A percentile compares a stretch with the other conserved stretches of the same genome.
phyloP scores from a whole-genome alignment of 306 rosid species.

The Pachyrhizus erosus region DNA sequence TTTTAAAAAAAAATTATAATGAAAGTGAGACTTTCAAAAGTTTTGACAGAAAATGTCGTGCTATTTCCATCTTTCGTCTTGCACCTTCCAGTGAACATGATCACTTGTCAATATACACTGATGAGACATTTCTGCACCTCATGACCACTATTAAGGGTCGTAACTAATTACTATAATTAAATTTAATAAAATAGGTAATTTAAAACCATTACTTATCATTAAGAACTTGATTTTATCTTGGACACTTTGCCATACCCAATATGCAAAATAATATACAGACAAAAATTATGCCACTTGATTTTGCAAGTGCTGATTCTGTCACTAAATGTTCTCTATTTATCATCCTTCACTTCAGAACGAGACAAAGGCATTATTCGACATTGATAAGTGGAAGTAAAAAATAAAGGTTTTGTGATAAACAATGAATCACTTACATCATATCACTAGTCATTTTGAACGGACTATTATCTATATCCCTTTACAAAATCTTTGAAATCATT shows the following conservation, averaged over 20 bases:
- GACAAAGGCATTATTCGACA: background rate
- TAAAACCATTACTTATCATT: background rate
- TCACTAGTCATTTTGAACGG: background rate
- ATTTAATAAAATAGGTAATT: background rate
- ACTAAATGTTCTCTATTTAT: background rate
- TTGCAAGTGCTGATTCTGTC: background rate
- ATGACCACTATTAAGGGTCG: background rate
- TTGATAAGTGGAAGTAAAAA: background rate
- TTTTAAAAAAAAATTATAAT: too few species aligned
- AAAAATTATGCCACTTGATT: conserved; percentile 1
- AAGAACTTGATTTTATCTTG: background rate
- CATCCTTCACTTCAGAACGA: background rate
- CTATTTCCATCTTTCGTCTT: background rate
- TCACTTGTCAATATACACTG: background rate
- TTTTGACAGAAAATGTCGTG: background rate
- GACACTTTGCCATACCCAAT: background rate
- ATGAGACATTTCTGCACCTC: background rate
- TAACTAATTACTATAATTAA: background rate
- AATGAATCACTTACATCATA: background rate
- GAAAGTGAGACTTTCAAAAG: background rate
- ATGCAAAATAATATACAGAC: background rate
- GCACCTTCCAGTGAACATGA: too few species aligned
- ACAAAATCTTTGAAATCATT: background rate
- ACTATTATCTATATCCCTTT: too few species aligned
- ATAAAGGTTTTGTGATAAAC: background rate